A percentile compares a stretch with the other conserved stretches of the same genome.
These are phyloP conservation scores for Aspergillus fijiensis DNA, from an alignment of 2,329 filamentous ascomycete species.

Conservation along the genomic window DNA sequence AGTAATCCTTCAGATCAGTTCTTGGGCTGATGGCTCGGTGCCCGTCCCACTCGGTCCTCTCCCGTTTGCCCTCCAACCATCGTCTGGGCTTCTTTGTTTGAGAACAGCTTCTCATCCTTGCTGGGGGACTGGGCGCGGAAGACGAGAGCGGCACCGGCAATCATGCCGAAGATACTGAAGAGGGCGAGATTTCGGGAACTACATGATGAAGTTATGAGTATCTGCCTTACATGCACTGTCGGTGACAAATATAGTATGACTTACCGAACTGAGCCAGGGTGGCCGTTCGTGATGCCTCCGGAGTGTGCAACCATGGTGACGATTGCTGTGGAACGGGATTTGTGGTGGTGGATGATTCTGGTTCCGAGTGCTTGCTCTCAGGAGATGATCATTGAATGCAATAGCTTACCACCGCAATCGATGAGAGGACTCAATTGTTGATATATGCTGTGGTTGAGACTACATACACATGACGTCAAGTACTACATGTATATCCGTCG, in stretches of 20 bases:
- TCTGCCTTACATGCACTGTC: not conserved
- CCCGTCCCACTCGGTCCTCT: not conserved
- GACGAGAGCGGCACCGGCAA: slow-evolving; percentile 7
- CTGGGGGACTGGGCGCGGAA: slow-evolving; percentile 17
- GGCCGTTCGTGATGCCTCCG: not conserved
- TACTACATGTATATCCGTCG: not conserved
- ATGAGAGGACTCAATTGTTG: not conserved
- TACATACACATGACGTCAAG: slow-evolving; percentile 1
- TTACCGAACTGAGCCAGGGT: not conserved
- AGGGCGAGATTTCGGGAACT: slow-evolving; percentile 12
- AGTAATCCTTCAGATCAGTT: not conserved
- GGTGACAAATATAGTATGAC: not conserved
- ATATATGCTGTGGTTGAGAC: not conserved
- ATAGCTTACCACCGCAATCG: not conserved
- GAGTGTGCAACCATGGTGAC: not conserved
- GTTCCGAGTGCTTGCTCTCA: not conserved
- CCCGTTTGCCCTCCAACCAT: slow-evolving; percentile 10
- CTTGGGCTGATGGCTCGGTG: not conserved
- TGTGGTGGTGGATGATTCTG: not conserved
- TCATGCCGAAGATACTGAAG: slow-evolving; percentile 7
- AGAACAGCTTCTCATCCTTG: slow-evolving; percentile 6
- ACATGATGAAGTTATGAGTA: not conserved
- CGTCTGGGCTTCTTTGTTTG: slow-evolving; percentile 10
- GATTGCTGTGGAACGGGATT: not conserved
- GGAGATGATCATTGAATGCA: not conserved